Percentiles rank a stretch among this genome's conserved stretches.
phyloP scores from a whole-genome alignment of 129 eudicot species.

The Cynara cardunculus region DNA sequence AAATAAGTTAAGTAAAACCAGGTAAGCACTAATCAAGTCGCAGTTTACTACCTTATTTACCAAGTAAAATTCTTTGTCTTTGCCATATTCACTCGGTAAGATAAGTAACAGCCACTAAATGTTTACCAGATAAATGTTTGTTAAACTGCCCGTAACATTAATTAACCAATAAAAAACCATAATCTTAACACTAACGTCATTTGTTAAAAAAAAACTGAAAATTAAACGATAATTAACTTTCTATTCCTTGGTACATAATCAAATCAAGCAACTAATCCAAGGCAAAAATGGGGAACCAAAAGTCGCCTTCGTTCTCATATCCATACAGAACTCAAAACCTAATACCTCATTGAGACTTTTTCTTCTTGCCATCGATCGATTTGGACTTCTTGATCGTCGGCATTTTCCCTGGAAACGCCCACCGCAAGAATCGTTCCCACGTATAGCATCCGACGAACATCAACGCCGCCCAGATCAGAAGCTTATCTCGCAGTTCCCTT shows the following conservation, averaged over 20 bases:
- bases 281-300: neutral
- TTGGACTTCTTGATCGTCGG: conserved; percentile 61
- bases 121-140: no score
- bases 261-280: neutral
- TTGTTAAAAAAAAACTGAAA: neutral
- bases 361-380: conserved; percentile 31
- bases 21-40: no score
- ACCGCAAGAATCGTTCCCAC: conserved; percentile 85
- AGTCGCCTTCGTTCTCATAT: neutral
- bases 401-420: conserved; percentile 96
- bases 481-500: conserved; percentile 55
- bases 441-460: conserved; percentile 66
- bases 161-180: neutral
- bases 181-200: neutral
- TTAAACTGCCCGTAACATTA: neutral
- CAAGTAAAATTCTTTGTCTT: neutral
- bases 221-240: neutral
- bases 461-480: conserved; percentile 61
- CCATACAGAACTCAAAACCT: neutral
- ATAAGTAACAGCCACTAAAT: no score
- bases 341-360: conserved; percentile 37
- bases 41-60: no score
- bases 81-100: neutral
- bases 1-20: no score
- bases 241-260: neutral